Percentiles rank a stretch among this genome's conserved stretches.
Conservation (phyloP, 305 asterid genomes). For the Andrographis paniculata region DNA sequence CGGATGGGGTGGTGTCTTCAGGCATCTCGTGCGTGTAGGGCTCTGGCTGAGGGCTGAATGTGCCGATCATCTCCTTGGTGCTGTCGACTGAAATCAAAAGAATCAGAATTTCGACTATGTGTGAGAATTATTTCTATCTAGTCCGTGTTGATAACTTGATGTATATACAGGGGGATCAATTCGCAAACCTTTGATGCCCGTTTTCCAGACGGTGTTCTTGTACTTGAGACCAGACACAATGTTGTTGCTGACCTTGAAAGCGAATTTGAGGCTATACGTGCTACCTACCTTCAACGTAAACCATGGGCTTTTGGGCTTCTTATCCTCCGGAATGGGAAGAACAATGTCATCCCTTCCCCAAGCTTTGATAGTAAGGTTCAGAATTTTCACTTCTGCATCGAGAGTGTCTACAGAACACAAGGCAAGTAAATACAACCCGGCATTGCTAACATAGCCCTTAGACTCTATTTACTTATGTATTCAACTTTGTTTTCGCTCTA, state of each 20-base stretch:
- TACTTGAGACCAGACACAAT: constrained; percentile 43
- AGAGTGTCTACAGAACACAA: constrained; percentile 42
- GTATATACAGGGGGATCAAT: too few species aligned
- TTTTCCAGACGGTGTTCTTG: constrained; percentile 42
- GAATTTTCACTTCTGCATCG: constrained; percentile 42
- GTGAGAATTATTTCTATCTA: background rate
- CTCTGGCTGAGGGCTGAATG: constrained; percentile 80
- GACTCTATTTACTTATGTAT: too few species aligned
- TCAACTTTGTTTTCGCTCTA: too few species aligned
- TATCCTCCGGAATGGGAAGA: constrained; percentile 35
- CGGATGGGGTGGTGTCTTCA: constrained; percentile 73
- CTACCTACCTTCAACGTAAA: constrained; percentile 48
- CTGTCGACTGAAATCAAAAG: constrained; percentile 44
- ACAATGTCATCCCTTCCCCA: constrained; percentile 33
- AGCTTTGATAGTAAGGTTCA: constrained; percentile 36
- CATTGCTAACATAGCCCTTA: too few species aligned
- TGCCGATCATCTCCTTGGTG: constrained; percentile 74
- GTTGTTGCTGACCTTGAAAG: constrained; percentile 35
- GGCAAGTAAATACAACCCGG: too few species aligned
- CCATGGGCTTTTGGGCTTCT: constrained; percentile 41
- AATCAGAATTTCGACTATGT: too few species aligned
- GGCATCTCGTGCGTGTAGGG: constrained; percentile 73
- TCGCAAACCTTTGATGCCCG: constrained; percentile 33
- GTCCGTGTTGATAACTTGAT: background rate
- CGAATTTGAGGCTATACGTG: constrained; percentile 28